Conservation (phyloP, 495 filamentous ascomycete genomes). For the Xylaria castorea region DNA sequence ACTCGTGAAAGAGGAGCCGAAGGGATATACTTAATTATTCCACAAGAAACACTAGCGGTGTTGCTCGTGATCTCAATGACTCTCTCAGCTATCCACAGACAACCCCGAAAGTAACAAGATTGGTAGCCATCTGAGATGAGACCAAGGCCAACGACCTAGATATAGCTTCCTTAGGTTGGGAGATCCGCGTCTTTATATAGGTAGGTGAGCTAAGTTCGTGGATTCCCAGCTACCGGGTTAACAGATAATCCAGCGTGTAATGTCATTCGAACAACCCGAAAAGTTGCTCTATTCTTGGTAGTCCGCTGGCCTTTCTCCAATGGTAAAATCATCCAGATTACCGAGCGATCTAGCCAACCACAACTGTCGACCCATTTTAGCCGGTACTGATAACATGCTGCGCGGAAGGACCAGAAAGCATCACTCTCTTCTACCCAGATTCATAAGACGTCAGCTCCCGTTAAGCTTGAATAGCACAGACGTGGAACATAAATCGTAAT, state of each 20-base stretch:
- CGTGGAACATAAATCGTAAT: neutral
- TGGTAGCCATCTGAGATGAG: neutral
- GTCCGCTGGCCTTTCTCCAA: constrained; percentile 14
- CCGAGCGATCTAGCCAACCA: constrained; percentile 16
- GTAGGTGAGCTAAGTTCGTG: constrained; percentile 1
- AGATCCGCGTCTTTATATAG: neutral
- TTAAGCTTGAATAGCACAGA: neutral
- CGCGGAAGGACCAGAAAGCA: neutral
- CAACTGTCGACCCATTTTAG: constrained; percentile 16
- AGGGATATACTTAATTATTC: constrained; percentile 1
- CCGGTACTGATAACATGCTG: neutral
- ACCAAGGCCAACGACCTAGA: neutral
- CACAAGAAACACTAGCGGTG: constrained; percentile 1
- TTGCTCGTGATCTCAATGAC: neutral
- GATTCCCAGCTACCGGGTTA: constrained; percentile 13
- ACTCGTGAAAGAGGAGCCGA: constrained; percentile 3
- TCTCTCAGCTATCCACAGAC: neutral
- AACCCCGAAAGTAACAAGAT: neutral
- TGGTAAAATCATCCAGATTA: constrained; percentile 14
- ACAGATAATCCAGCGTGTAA: constrained; percentile 8
- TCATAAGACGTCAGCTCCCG: neutral
- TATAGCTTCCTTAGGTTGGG: neutral
- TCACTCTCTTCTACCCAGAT: no score
- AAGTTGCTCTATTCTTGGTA: neutral
- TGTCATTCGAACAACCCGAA: neutral